Base-by-base conservation (phyloP, 495 filamentous ascomycete genomes). In the Penicillium goetzii region DNA sequence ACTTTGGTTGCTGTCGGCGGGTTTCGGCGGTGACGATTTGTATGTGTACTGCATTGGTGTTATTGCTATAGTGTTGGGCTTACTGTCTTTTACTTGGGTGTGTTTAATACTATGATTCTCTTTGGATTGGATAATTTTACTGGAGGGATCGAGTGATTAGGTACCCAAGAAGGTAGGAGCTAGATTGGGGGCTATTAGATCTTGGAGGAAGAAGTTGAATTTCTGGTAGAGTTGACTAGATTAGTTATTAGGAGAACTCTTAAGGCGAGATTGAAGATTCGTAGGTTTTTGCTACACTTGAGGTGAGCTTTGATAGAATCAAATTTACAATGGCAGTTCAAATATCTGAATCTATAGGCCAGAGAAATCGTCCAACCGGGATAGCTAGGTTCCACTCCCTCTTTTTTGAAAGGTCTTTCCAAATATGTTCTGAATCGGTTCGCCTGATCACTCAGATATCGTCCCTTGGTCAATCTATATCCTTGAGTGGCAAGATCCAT, bases 21-120 rank as follows among this genome's bases (percentile, higher is more conserved):
- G 47, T 25, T 30, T 51, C 47, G 47, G 47, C 25, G 21, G 25
- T 51, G 47, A 51, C 15, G 14, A n/a, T 30, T 51, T 51, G 47
- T 51, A 51, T 21, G 47, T 51, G 25, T 51, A 51, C 7, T 19
- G 41, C 3, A 23, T 21, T 51, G 47, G 47, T 47, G 43, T 47
- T 23, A n/a, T 47, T 10, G 43, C 25, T 47, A 47, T 9, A 33
- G 15, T 41, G 4, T 41, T 8, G 14, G 38, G 38, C 14, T 41
- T 41, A 41, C 38, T 41, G 38, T 41, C 15, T 17, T 41, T 41
- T 41, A 41, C 38, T 41, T 41, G 38, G 38, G 17, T 41, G 38
- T 41, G 15, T 17, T 41, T 41, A 41, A 41, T 41, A 41, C 4
- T n/a, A 41, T 7, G 4, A 4, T n/a, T 41, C 1, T n/a, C 15